These are phyloP conservation scores for Phaseolus coccineus DNA, from an alignment of 331 rosid species.

Conservation along the genomic window DNA sequence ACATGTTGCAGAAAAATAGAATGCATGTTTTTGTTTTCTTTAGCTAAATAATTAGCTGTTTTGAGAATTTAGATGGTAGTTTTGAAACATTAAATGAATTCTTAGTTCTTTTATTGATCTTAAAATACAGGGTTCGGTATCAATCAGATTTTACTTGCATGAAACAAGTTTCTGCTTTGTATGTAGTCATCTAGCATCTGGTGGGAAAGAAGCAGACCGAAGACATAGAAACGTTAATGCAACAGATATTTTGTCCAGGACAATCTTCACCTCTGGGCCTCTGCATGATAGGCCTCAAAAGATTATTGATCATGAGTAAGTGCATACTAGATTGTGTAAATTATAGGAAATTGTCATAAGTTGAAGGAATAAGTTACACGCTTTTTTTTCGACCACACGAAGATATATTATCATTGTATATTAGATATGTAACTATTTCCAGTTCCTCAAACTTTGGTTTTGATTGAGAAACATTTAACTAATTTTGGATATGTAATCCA, in stretches of 20 bases:
- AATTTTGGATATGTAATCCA: constrained; percentile 15
- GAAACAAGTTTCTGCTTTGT: constrained; percentile 91
- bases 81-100: constrained; percentile 10
- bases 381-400: background rate
- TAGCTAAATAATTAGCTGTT: background rate
- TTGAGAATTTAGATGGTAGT: constrained; percentile 24
- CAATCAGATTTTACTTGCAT: constrained; percentile 76
- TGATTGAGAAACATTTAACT: background rate
- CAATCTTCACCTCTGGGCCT: constrained; percentile 69
- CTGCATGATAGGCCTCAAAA: constrained; percentile 67
- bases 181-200: constrained; percentile 86
- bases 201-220: constrained; percentile 67
- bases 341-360: background rate
- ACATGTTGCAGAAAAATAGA: constrained; percentile 15
- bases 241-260: constrained; percentile 63
- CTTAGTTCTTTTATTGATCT: constrained; percentile 32
- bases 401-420: background rate
- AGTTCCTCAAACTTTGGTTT: background rate
- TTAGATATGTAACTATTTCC: background rate
- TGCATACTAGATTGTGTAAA: background rate
- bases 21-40: background rate
- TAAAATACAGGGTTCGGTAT: constrained; percentile 83
- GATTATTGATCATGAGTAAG: constrained; percentile 85
- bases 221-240: constrained; percentile 69
- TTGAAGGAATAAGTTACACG: background rate